Evolutionary conservation across 1,284 basidiomycete species (phyloP).

Genomic region (Pseudozyma flocculosa): DNA sequence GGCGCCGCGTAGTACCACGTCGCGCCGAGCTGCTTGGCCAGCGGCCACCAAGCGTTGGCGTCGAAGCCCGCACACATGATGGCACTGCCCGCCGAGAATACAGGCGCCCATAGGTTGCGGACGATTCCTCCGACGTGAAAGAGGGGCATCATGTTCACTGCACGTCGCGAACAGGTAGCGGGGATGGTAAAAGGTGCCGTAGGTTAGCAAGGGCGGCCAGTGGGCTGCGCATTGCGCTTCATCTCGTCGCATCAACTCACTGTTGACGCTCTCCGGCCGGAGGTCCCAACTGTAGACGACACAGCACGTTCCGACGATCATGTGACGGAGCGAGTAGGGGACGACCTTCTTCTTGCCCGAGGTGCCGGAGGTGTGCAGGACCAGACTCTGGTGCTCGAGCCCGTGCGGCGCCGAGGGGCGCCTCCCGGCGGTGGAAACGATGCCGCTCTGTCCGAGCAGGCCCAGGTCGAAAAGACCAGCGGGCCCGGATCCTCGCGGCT

Average conservation of each 20-base stretch:
- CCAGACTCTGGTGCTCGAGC: slow-evolving; percentile 53
- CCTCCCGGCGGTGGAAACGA: slow-evolving; percentile 28
- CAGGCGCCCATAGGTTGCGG: slow-evolving; percentile 55
- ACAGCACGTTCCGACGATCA: slow-evolving; percentile 56
- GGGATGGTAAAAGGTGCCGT: no score
- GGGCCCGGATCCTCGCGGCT: slow-evolving; percentile 42
- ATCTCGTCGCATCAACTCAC: slow-evolving; percentile 12
- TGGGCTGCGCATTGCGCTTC: no score
- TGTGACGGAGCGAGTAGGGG: slow-evolving; percentile 55
- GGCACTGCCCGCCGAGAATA: slow-evolving; percentile 54
- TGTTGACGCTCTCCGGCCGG: slow-evolving; percentile 53
- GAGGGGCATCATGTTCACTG: slow-evolving; percentile 58
- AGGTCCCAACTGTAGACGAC: slow-evolving; percentile 56
- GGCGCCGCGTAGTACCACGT: slow-evolving; percentile 58
- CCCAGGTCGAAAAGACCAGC: slow-evolving; percentile 56
- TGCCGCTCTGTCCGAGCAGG: slow-evolving; percentile 29
- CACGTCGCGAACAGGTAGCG: neutral
- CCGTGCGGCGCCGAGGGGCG: slow-evolving; percentile 43
- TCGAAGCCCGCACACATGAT: slow-evolving; percentile 58
- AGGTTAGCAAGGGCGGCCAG: no score
- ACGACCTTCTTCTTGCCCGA: slow-evolving; percentile 58
- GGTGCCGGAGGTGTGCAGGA: slow-evolving; percentile 57
- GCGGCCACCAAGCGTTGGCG: slow-evolving; percentile 55
- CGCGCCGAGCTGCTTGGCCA: slow-evolving; percentile 54
- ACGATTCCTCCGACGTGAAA: slow-evolving; percentile 58